Percentiles rank a stretch among this genome's conserved stretches.
Conservation (phyloP, 2,329 filamentous ascomycete species). For the Penicillium sp. region DNA sequence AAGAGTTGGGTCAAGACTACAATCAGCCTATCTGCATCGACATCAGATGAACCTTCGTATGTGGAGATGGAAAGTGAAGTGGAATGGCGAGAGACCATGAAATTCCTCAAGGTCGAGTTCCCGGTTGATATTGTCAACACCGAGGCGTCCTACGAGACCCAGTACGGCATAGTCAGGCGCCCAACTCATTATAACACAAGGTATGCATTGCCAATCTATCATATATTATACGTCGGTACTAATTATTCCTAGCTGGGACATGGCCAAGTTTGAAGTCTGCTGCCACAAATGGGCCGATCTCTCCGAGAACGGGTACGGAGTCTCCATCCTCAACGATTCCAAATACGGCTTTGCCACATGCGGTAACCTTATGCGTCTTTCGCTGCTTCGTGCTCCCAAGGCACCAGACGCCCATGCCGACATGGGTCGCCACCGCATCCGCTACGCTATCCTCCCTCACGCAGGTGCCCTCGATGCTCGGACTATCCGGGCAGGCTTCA, state of each 20-base stretch:
- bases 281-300: constrained; percentile 92
- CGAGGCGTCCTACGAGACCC: constrained; percentile 91
- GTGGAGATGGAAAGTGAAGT: constrained; percentile 80
- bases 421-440: constrained; percentile 83
- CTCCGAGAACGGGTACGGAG: constrained; percentile 81
- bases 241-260: constrained; percentile 65
- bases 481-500: constrained; percentile 78
- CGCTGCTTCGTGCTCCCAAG: constrained; percentile 80
- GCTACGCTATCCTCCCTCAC: constrained; percentile 89
- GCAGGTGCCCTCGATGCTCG: constrained; percentile 64
- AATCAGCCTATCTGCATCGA: constrained; percentile 69
- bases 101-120: constrained; percentile 98
- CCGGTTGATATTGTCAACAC: constrained; percentile 87
- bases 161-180: constrained; percentile 81
- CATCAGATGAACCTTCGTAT: constrained; percentile 62
- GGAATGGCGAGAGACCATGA: constrained; percentile 97
- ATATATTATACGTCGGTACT: constrained; percentile 15
- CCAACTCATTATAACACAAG: constrained; percentile 97
- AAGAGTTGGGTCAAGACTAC: constrained; percentile 82
- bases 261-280: constrained; percentile 97
- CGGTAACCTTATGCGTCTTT: constrained; percentile 85
- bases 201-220: constrained; percentile 42
- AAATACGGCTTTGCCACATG: constrained; percentile 94
- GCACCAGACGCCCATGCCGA: constrained; percentile 90
- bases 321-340: constrained; percentile 89